These are phyloP conservation scores for Aspergillus bridgeri DNA, from an alignment of 495 filamentous ascomycete species.

Conservation along the genomic window DNA sequence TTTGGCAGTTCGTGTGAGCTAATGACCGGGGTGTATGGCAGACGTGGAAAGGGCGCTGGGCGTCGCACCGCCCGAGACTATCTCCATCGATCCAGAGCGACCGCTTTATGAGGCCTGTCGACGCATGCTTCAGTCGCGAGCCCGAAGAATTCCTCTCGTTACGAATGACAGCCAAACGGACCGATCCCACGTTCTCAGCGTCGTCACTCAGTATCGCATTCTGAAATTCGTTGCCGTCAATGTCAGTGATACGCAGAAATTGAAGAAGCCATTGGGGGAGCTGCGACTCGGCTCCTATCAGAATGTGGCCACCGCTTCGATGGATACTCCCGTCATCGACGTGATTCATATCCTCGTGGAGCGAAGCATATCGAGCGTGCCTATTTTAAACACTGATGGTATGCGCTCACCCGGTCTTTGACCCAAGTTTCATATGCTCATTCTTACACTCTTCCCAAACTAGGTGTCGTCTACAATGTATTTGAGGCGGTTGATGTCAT, in stretches of 20 bases:
- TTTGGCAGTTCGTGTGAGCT: conserved; percentile 10
- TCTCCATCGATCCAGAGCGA: conserved; percentile 83
- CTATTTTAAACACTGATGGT: conserved; percentile 82
- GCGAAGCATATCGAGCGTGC: conserved; percentile 89
- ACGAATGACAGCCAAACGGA: conserved; percentile 94
- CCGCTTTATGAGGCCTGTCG: conserved; percentile 95
- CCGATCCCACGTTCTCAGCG: conserved; percentile 88
- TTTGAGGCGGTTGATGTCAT: conserved; percentile 99
- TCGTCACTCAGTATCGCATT: conserved; percentile 96
- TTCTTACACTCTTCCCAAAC: not conserved
- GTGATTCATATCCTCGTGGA: conserved; percentile 94
- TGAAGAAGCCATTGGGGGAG: conserved; percentile 83
- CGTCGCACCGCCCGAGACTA: conserved; percentile 87
- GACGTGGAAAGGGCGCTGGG: conserved; percentile 94
- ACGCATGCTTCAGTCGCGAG: conserved; percentile 88
- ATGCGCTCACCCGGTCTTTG: conserved; percentile 14
- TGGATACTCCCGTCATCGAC: conserved; percentile 92
- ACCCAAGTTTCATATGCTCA: not conserved
- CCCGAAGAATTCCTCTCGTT: conserved; percentile 89
- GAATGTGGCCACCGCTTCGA: conserved; percentile 74
- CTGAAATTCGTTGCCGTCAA: conserved; percentile 99
- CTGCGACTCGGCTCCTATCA: conserved; percentile 84
- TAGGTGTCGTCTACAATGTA: conserved; percentile 82
- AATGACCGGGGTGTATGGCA: conserved; percentile 34
- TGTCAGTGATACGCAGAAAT: conserved; percentile 80